Conservation (phyloP, 306 rosid genomes). For the Begonia peltatifolia region DNA sequence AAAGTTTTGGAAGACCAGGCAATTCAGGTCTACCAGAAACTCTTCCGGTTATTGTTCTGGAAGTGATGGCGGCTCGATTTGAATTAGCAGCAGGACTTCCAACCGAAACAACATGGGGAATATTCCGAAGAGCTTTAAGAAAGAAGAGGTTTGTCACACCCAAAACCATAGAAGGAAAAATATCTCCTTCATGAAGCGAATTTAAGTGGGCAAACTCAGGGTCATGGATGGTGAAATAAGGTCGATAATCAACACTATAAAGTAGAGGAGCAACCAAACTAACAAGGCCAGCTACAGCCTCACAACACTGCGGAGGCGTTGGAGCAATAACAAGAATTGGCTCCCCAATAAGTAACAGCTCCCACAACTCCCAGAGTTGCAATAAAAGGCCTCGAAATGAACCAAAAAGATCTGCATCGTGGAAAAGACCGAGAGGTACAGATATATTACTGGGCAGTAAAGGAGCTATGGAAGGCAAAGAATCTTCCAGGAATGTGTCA, state of each 20-base stretch:
- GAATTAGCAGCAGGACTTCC: conserved; percentile 71
- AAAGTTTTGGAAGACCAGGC: conserved; percentile 63
- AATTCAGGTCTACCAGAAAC: conserved; percentile 39
- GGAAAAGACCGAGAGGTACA: conserved; percentile 75
- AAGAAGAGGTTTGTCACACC: conserved; percentile 93
- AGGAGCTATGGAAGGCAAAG: conserved; percentile 62
- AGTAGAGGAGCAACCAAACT: conserved; percentile 89
- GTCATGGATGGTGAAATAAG: conserved; percentile 89
- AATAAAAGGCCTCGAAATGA: conserved; percentile 59
- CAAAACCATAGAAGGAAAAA: conserved; percentile 67
- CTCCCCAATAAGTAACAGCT: conserved; percentile 78
- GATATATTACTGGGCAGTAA: conserved; percentile 62
- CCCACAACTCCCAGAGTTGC: conserved; percentile 97
- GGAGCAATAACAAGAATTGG: conserved; percentile 86
- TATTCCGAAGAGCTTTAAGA: conserved; percentile 66
- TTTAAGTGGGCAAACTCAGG: conserved; percentile 64
- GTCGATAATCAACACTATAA: conserved; percentile 80
- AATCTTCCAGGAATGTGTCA: conserved; percentile 41
- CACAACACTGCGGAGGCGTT: conserved; percentile 90
- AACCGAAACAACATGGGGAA: conserved; percentile 74
- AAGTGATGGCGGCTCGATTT: conserved; percentile 27
- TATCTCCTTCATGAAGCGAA: conserved; percentile 52
- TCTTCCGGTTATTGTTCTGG: conserved; percentile 49
- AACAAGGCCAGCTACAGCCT: conserved; percentile 91
- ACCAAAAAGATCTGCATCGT: conserved; percentile 81